phyloP scores from a whole-genome alignment of 176 grass and related monocot genomes.

The Cenchrus americanus region DNA sequence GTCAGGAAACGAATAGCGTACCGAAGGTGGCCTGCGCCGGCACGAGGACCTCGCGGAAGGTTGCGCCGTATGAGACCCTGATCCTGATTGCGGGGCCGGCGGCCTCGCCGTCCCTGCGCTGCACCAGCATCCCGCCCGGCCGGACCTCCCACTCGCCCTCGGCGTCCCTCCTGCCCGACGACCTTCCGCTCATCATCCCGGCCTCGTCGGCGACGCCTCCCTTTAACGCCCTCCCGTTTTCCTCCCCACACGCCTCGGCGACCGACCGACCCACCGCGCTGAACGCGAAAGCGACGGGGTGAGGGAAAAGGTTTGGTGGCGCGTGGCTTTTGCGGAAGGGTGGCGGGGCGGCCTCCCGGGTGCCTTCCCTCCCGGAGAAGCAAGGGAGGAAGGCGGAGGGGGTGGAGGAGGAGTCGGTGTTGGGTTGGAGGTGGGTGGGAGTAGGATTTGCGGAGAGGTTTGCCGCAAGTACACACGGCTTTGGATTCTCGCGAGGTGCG shows the following conservation, averaged over 20 bases:
- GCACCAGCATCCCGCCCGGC: slow-evolving; percentile 91
- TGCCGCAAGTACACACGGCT: slow-evolving; percentile 14
- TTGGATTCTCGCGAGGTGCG: slow-evolving; percentile 45
- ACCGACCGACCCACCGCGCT: slow-evolving; percentile 15
- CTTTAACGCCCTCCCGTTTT: slow-evolving; percentile 19
- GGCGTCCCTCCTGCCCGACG: slow-evolving; percentile 47
- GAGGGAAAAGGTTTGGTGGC: slow-evolving; percentile 36
- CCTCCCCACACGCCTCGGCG: not conserved
- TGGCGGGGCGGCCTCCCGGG: slow-evolving; percentile 28
- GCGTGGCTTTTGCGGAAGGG: slow-evolving; percentile 45
- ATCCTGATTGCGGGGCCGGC: slow-evolving; percentile 65
- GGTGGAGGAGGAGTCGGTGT: not conserved
- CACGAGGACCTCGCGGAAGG: slow-evolving; percentile 63
- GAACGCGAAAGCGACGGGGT: slow-evolving; percentile 50
- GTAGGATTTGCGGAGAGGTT: not conserved
- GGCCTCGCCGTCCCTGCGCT: slow-evolving; percentile 70
- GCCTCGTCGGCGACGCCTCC: not conserved
- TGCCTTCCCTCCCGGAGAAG: slow-evolving; percentile 61
- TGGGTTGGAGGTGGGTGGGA: not conserved
- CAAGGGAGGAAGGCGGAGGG: slow-evolving; percentile 19
- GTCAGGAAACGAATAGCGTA: slow-evolving; percentile 29
- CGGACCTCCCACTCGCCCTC: slow-evolving; percentile 80
- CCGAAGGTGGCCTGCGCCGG: slow-evolving; percentile 86
- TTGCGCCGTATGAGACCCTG: slow-evolving; percentile 72
- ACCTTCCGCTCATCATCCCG: slow-evolving; percentile 48